phyloP scores from a whole-genome alignment of 805 yeast species.

The Spathaspora arborariae region DNA sequence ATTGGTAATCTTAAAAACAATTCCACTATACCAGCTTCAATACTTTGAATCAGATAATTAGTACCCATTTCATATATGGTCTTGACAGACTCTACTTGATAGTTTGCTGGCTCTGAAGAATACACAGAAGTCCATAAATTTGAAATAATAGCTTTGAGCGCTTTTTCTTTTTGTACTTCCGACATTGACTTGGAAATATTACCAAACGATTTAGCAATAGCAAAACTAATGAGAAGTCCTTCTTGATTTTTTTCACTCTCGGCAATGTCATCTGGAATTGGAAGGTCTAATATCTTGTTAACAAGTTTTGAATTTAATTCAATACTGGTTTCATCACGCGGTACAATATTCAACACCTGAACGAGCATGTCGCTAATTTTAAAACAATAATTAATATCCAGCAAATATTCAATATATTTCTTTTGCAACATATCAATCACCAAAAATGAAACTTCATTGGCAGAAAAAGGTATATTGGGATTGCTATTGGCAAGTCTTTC shows the following conservation, averaged over 20 bases:
- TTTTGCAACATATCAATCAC: slow-evolving; percentile 16
- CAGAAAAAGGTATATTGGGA: slow-evolving; percentile 12
- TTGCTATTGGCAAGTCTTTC: slow-evolving; percentile 2
- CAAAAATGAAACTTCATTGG: slow-evolving; percentile 13
- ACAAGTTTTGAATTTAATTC: background rate
- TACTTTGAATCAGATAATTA: slow-evolving; percentile 46
- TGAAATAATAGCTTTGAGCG: slow-evolving; percentile 39
- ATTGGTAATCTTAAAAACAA: slow-evolving; percentile 41
- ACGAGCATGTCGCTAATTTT: slow-evolving; percentile 17
- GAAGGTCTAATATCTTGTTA: background rate
- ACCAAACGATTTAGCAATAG: slow-evolving; percentile 38
- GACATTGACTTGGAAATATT: slow-evolving; percentile 27
- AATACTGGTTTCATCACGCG: slow-evolving; percentile 9
- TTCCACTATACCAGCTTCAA: slow-evolving; percentile 71
- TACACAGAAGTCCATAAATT: slow-evolving; percentile 55
- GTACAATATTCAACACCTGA: slow-evolving; percentile 18
- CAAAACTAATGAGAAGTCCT: slow-evolving; percentile 35
- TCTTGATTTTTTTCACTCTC: background rate
- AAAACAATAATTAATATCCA: slow-evolving; percentile 12
- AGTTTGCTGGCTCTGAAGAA: slow-evolving; percentile 43
- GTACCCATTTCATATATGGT: slow-evolving; percentile 59
- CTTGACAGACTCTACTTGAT: slow-evolving; percentile 70
- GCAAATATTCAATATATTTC: slow-evolving; percentile 15
- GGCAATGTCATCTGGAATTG: background rate
- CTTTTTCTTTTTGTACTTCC: slow-evolving; percentile 28